Percentiles rank a stretch among this genome's conserved stretches.
These are phyloP conservation scores for Tolypocladium tundrense DNA, from an alignment of 2,329 filamentous ascomycete species.

Conservation along the genomic window DNA sequence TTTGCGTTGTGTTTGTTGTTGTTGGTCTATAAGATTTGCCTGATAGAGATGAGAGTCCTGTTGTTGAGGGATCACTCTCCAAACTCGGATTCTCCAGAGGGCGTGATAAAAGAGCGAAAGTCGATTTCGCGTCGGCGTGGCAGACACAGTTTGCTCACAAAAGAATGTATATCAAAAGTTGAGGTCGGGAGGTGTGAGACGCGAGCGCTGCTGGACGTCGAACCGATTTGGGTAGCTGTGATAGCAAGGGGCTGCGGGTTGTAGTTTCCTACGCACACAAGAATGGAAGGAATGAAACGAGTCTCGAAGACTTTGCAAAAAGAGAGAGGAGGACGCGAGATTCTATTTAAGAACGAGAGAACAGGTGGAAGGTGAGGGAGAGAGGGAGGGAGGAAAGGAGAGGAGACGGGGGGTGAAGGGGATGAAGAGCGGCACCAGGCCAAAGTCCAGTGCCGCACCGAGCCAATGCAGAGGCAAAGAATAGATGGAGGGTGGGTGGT, in stretches of 20 bases:
- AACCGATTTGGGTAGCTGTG: background rate
- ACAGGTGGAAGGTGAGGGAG: conserved; percentile 7
- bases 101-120: conserved; percentile 14
- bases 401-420: background rate
- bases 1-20: conserved; percentile 17
- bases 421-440: background rate
- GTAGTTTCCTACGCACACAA: background rate
- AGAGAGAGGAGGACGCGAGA: background rate
- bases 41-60: background rate
- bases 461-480: background rate
- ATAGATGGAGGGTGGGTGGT: background rate
- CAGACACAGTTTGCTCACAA: conserved; percentile 22
- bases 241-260: background rate
- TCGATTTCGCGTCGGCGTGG: conserved; percentile 20
- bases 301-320: background rate
- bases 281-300: conserved; percentile 1
- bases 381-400: conserved; percentile 1
- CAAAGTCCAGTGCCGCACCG: background rate
- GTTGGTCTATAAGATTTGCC: conserved; percentile 1
- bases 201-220: conserved; percentile 1
- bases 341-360: conserved; percentile 11
- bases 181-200: background rate
- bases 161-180: conserved; percentile 12
- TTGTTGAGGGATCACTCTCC: background rate
- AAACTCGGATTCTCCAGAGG: conserved; percentile 1